Conservation (phyloP, 352 stramenopile genomes). For the Globisporangium spinosum region DNA sequence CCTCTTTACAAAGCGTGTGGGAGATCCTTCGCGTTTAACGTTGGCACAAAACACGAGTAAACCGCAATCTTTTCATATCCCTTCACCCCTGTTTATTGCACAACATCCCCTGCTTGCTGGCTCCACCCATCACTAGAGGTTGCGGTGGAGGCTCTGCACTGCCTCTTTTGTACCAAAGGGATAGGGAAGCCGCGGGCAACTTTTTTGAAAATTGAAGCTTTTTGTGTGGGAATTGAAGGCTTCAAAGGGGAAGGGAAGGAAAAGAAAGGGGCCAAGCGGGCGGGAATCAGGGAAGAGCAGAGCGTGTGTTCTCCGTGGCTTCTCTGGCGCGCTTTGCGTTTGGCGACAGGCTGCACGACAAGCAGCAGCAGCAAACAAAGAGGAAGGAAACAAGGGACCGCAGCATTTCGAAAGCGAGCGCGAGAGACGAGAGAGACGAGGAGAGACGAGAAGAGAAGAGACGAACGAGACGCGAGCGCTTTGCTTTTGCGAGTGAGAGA, state of each 20-base stretch:
- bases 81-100: background rate
- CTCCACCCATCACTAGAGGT: background rate
- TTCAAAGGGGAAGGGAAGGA: background rate
- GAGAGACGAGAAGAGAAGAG: background rate
- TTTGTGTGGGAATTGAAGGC: conserved; percentile 1
- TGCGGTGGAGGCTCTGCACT: background rate
- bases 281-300: conserved; percentile 4
- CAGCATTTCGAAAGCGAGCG: conserved; percentile 13
- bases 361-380: background rate
- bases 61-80: background rate
- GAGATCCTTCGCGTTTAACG: background rate
- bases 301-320: background rate
- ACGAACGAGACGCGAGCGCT: background rate
- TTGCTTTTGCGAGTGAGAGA: background rate
- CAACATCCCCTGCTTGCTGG: background rate
- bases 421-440: conserved; percentile 8
- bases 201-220: conserved; percentile 8
- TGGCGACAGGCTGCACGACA: background rate
- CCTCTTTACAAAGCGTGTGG: background rate
- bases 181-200: conserved; percentile 6
- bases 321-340: conserved; percentile 6
- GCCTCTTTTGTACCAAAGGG: conserved; percentile 5
- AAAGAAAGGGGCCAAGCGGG: conserved; percentile 3
- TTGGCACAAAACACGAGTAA: background rate
- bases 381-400: background rate